A percentile compares a stretch with the other conserved stretches of the same genome.
These are phyloP conservation scores for Aspergillus sojae DNA, from an alignment of 2,329 filamentous ascomycete genomes.

Conservation along the genomic window DNA sequence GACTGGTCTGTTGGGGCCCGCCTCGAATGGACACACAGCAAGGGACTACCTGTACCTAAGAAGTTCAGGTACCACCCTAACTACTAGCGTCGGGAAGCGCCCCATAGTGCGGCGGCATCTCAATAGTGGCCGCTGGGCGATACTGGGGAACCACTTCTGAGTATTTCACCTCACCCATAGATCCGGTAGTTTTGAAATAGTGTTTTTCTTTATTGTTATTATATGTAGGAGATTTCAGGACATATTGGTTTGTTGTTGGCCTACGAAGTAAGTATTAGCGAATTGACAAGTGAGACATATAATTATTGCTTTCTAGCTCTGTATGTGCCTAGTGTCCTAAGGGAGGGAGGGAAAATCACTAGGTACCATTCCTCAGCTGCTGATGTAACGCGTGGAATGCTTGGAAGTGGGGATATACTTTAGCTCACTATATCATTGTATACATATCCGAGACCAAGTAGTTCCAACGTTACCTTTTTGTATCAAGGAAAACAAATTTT, in stretches of 20 bases:
- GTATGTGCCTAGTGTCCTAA: too few relatives aligned
- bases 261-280: neutral
- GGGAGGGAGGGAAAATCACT: too few relatives aligned
- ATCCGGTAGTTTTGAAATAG: neutral
- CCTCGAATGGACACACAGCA: constrained; percentile 16
- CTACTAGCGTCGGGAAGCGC: neutral
- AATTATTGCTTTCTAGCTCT: too few relatives aligned
- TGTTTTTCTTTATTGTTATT: neutral
- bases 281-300: neutral
- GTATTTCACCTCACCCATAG: neutral
- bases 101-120: neutral
- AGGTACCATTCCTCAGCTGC: too few relatives aligned
- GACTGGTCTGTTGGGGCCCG: constrained; percentile 31
- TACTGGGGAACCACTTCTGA: neutral
- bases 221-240: neutral
- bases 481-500: too few relatives aligned
- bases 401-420: too few relatives aligned
- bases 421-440: too few relatives aligned
- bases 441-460: too few relatives aligned
- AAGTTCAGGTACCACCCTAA: neutral
- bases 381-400: too few relatives aligned
- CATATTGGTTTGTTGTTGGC: neutral
- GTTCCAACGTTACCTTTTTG: too few relatives aligned
- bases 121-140: neutral
- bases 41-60: constrained; percentile 18